These are phyloP conservation scores for Delonix regia DNA, from an alignment of 306 rosid species.

Conservation along the genomic window DNA sequence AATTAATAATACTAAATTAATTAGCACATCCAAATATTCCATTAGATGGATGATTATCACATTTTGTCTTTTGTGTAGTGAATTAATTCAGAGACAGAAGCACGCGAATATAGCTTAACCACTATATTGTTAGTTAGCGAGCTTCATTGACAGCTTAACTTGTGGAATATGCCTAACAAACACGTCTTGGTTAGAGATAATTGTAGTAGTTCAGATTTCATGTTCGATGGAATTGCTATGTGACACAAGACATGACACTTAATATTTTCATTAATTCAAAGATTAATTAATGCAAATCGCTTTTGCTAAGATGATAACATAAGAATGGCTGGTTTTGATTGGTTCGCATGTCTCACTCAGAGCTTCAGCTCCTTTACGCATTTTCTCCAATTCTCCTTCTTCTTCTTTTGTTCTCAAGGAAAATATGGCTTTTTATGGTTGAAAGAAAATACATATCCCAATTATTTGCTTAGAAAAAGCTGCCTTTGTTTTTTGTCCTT, in stretches of 20 bases:
- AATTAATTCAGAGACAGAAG: neutral
- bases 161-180: neutral
- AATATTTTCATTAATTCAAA: neutral
- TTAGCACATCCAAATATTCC: neutral
- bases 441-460: neutral
- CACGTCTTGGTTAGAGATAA: conserved; percentile 8
- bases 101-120: conserved; percentile 1
- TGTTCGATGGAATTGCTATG: conserved; percentile 16
- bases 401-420: neutral
- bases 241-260: conserved; percentile 18
- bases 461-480: neutral
- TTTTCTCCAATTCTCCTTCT: conserved; percentile 27
- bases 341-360: neutral
- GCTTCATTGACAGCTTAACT: conserved; percentile 16
- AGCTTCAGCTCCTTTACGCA: conserved; percentile 39
- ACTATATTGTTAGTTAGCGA: neutral
- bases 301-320: neutral
- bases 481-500: neutral
- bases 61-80: neutral
- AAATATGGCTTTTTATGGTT: neutral
- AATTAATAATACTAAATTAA: neutral
- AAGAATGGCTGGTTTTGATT: neutral
- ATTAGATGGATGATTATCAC: neutral
- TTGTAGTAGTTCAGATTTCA: conserved; percentile 22
- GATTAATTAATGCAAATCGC: neutral